A percentile compares a stretch with the other conserved stretches of the same genome.
Evolutionary conservation across 495 filamentous ascomycete species (phyloP).

Genomic region (Penicillium egyptiacum): DNA sequence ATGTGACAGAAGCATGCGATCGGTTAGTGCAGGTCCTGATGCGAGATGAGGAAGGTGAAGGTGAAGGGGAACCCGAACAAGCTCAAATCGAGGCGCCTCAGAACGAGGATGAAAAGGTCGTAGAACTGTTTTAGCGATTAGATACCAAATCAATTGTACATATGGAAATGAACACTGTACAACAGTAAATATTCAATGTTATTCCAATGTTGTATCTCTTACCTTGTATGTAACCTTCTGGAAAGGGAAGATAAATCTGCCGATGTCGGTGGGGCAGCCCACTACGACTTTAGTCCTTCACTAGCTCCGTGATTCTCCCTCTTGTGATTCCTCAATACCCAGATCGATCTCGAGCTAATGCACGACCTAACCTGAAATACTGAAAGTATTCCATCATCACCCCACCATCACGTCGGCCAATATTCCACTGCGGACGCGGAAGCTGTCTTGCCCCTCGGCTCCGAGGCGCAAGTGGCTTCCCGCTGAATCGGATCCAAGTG

Average conservation of each 20-base stretch:
- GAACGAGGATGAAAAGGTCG: conserved; percentile 45
- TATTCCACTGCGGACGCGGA: conserved; percentile 31
- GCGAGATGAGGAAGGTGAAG: conserved; percentile 63
- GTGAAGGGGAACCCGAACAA: conserved; percentile 25
- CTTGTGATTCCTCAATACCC: conserved; percentile 8
- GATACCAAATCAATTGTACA: conserved; percentile 9
- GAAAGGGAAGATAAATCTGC: conserved; percentile 4
- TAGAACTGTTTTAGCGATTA: conserved; percentile 35
- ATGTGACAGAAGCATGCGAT: conserved; percentile 81
- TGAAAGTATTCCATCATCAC: conserved; percentile 12
- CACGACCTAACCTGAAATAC: conserved; percentile 19
- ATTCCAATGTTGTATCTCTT: not conserved
- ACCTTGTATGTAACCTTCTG: not conserved
- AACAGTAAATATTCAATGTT: not conserved
- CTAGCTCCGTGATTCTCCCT: conserved; percentile 5
- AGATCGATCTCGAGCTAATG: conserved; percentile 12
- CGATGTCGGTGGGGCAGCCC: conserved; percentile 4
- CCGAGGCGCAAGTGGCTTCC: conserved; percentile 28
- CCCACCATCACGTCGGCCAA: conserved; percentile 19
- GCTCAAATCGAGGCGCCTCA: conserved; percentile 21
- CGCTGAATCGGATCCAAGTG: conserved; percentile 19
- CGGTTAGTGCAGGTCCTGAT: conserved; percentile 89
- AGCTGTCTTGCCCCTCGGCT: conserved; percentile 28
- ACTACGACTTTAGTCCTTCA: not conserved
- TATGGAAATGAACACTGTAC: not conserved